Evolutionary conservation across 179 eudicot genomes (phyloP).

Genomic region (Spergularia azorica): DNA sequence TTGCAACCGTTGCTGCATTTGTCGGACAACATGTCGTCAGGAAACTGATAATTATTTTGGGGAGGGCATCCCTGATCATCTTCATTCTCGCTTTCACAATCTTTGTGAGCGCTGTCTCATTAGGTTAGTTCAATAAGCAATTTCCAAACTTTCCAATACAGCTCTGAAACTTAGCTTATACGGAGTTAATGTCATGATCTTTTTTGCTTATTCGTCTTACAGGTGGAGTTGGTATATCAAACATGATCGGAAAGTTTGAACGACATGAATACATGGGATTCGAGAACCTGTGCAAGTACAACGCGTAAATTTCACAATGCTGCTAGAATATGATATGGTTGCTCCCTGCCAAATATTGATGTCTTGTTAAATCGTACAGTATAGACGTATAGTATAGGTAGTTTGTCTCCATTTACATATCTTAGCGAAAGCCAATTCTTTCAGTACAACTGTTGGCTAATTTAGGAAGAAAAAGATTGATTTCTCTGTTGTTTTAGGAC

Average conservation of each 20-base stretch:
- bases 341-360: background rate
- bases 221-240: conserved; percentile 85
- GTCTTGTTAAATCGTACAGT: background rate
- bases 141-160: background rate
- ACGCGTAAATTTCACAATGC: conserved; percentile 21
- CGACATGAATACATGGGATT: conserved; percentile 86
- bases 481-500: no score
- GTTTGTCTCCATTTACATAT: background rate
- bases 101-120: conserved; percentile 66
- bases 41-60: conserved; percentile 52
- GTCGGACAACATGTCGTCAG: conserved; percentile 72
- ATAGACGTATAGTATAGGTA: background rate
- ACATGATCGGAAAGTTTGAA: conserved; percentile 69
- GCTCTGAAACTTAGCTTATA: background rate
- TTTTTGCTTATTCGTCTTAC: conserved; percentile 5
- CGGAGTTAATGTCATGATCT: background rate
- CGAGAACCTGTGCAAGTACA: conserved; percentile 80
- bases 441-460: background rate
- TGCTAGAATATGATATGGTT: conserved; percentile 6
- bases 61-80: conserved; percentile 70
- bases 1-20: conserved; percentile 70
- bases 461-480: background rate
- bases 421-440: background rate
- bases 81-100: conserved; percentile 68
- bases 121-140: conserved; percentile 50